Evolutionary conservation across 306 rosid species (phyloP), one percentile per base, ranked within the genome.

Genomic region (Castanea sativa): DNA sequence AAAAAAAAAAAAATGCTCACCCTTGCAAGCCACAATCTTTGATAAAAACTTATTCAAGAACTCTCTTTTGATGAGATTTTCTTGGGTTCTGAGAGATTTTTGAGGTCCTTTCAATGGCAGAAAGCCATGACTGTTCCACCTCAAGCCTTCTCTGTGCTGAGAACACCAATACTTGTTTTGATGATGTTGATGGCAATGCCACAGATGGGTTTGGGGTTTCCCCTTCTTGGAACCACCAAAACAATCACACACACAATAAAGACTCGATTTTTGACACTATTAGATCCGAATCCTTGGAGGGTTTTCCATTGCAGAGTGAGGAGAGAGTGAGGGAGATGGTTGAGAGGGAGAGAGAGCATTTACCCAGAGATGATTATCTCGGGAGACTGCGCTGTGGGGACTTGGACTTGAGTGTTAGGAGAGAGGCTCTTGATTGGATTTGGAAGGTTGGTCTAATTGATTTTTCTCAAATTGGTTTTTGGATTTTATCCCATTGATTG

Each of bases 391-490:
- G 86, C 56, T 71, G 84, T 75, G 91, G 94, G 84, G 94, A 87
- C 75, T 86, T 95, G 76, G 90, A 90, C 75, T 83, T 90, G 86
- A 87, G 77, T 80, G 78, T 84, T 55, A 86, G 98, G 72, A 84
- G 45, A 25, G 86, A 89, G 51, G 94, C 98, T 75, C 55, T 92
- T 80, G 96, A 92, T 86, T 88, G 94, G 97, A 92, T 92, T 89
- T 83, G 55, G 79, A 90, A 92, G 98, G 98, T 94, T 86, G 71
- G 86, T 65, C 51, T 76, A 0, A 10, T 61, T 41, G 51, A 11
- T 55, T 76, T 71, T 25, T 76, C 79, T 78, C 68, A 63, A 76
- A 76, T 58, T 74, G 81, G 4, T 75, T 83, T 20, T 71, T 76
- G 49, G 43, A 5, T 78, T 51, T 5, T 76, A 72, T 73, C 64